Percentiles rank a stretch among this genome's conserved stretches.
These are phyloP conservation scores for Begonia loranthoides DNA, from an alignment of 306 rosid species.

Conservation along the genomic window DNA sequence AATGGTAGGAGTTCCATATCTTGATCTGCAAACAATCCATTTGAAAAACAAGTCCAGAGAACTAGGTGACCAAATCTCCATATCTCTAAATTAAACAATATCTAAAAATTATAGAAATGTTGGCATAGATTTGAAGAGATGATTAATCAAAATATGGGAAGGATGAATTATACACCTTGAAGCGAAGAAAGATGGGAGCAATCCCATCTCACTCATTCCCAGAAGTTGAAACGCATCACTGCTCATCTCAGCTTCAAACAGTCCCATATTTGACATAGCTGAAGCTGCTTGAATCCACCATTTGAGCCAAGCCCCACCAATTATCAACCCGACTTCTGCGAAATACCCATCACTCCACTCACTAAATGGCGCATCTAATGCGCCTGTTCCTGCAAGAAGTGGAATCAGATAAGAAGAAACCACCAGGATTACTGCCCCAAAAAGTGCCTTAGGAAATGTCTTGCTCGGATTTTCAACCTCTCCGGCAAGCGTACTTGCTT, in stretches of 20 bases:
- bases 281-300: slow-evolving; percentile 85
- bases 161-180: slow-evolving; percentile 36
- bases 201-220: slow-evolving; percentile 93
- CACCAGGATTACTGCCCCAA: slow-evolving; percentile 66
- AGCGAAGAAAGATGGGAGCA: slow-evolving; percentile 77
- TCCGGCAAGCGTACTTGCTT: slow-evolving; percentile 86
- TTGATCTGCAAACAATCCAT: slow-evolving; percentile 35
- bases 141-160: neutral
- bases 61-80: neutral
- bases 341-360: slow-evolving; percentile 90
- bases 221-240: slow-evolving; percentile 80
- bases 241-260: slow-evolving; percentile 93
- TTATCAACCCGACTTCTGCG: slow-evolving; percentile 62
- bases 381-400: slow-evolving; percentile 83
- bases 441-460: slow-evolving; percentile 75
- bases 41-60: slow-evolving; percentile 1
- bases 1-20: slow-evolving; percentile 70
- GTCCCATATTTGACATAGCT: slow-evolving; percentile 80
- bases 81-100: too few species aligned
- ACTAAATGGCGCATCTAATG: slow-evolving; percentile 30
- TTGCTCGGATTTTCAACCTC: slow-evolving; percentile 72
- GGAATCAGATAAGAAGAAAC: slow-evolving; percentile 73
- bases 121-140: too few species aligned
- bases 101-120: too few species aligned
- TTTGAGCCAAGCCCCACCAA: slow-evolving; percentile 91